A percentile compares a stretch with the other conserved stretches of the same genome.
phyloP scores from a whole-genome alignment of 1,284 basidiomycete genomes.

The Malassezia arunalokei region DNA sequence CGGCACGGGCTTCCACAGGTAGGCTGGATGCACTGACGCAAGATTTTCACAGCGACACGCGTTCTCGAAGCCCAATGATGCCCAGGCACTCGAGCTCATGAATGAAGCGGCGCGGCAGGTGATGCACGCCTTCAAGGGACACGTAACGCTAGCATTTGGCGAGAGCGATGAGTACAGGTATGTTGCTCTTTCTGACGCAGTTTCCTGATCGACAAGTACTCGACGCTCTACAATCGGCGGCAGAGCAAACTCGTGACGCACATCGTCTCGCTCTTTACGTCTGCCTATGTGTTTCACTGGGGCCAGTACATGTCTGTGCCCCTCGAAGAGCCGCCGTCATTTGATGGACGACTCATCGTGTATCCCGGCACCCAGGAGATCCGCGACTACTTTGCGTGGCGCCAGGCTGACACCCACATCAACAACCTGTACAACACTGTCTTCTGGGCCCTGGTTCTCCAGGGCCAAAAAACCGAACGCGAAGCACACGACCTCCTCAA shows the following conservation, averaged over 20 bases:
- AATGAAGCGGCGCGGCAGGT: conserved; percentile 72
- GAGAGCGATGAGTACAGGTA: conserved; percentile 95
- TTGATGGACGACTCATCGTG: conserved; percentile 70
- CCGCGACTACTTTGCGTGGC: conserved; percentile 86
- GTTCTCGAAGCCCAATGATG: conserved; percentile 85
- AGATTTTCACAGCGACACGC: conserved; percentile 73
- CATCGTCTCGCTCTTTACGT: conserved; percentile 80
- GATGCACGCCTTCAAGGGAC: conserved; percentile 52
- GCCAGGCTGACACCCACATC: conserved; percentile 92
- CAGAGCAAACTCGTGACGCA: conserved; percentile 79
- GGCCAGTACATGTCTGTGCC: conserved; percentile 58
- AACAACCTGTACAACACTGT: conserved; percentile 94
- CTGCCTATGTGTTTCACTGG: conserved; percentile 83
- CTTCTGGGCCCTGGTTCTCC: conserved; percentile 84
- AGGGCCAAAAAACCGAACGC: conserved; percentile 61
- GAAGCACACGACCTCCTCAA: conserved; percentile 63
- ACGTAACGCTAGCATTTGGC: conserved; percentile 58
- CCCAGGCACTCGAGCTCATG: conserved; percentile 75
- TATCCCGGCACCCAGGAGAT: conserved; percentile 66
- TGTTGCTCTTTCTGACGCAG: conserved; percentile 48
- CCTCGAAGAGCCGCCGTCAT: conserved; percentile 69
- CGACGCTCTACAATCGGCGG: conserved; percentile 69
- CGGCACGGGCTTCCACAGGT: conserved; percentile 90
- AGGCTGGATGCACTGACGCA: background rate
- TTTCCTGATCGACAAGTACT: conserved; percentile 68